Percentiles rank a stretch among this genome's conserved stretches.
Conservation (phyloP, 2,329 filamentous ascomycete species). For the Exserohilum turcica region DNA sequence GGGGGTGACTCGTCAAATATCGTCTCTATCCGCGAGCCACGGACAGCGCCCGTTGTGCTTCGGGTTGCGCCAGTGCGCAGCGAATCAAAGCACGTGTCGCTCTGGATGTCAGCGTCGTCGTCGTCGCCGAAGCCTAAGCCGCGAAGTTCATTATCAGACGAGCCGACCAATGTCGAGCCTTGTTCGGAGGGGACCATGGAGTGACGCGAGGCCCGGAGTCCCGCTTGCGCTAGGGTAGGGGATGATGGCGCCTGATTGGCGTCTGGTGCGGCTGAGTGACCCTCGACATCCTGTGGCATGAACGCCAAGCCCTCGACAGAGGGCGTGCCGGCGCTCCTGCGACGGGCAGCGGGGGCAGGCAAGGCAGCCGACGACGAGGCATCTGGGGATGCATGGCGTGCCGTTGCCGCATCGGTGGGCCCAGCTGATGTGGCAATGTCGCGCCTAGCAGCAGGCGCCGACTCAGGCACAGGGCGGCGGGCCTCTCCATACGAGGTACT, state of each 20-base stretch:
- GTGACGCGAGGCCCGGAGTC: constrained; percentile 55
- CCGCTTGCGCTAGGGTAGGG: constrained; percentile 42
- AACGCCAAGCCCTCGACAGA: constrained; percentile 34
- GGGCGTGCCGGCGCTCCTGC: constrained; percentile 21
- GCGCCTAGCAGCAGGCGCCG: constrained; percentile 33
- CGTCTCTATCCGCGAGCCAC: constrained; percentile 73
- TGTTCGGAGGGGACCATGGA: constrained; percentile 64
- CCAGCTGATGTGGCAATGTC: constrained; percentile 38
- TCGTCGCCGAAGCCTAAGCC: constrained; percentile 72
- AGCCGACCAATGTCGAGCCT: constrained; percentile 69
- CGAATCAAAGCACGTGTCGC: constrained; percentile 78
- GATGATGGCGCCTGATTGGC: constrained; percentile 45
- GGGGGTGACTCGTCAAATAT: constrained; percentile 79
- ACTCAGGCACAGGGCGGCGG: constrained; percentile 47
- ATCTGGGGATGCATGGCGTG: constrained; percentile 16
- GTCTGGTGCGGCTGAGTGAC: constrained; percentile 33
- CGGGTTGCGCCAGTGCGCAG: constrained; percentile 72
- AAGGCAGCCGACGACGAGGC: constrained; percentile 30
- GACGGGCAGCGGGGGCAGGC: constrained; percentile 28
- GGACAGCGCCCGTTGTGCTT: constrained; percentile 65
- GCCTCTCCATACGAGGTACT: constrained; percentile 44
- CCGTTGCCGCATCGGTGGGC: constrained; percentile 15
- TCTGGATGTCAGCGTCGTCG: constrained; percentile 78
- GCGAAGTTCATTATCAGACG: constrained; percentile 67
- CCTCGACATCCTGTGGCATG: constrained; percentile 41